phyloP scores from a whole-genome alignment of 257 asterid genomes.

The Phtheirospermum japonicum region DNA sequence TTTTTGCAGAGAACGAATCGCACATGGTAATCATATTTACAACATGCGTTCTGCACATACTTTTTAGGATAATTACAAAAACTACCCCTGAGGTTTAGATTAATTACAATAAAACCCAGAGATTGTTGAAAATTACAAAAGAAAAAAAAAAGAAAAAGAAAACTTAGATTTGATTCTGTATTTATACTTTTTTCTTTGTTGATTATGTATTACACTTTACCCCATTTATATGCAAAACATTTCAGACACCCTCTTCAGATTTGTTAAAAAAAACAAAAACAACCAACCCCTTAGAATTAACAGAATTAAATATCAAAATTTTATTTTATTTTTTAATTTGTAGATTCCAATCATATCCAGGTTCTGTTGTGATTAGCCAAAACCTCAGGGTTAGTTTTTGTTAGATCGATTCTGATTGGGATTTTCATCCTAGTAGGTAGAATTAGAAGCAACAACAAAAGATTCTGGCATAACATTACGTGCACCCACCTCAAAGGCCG shows the following conservation, averaged over 20 bases:
- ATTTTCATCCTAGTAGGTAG: too few relatives aligned
- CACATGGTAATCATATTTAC: constrained; percentile 45
- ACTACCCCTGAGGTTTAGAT: not conserved
- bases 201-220: not conserved
- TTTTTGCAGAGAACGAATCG: constrained; percentile 69
- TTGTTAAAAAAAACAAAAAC: not conserved
- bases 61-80: not conserved
- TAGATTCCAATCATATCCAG: not conserved
- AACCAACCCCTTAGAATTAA: not conserved
- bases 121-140: not conserved
- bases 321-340: too few relatives aligned
- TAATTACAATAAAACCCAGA: not conserved
- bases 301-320: too few relatives aligned
- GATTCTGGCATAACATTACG: constrained; percentile 84
- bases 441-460: too few relatives aligned
- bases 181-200: too few relatives aligned
- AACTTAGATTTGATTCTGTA: not conserved
- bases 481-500: constrained; percentile 91
- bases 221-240: not conserved
- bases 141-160: too few relatives aligned
- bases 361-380: too few relatives aligned
- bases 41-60: not conserved
- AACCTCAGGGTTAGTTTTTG: too few relatives aligned
- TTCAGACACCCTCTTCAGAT: not conserved
- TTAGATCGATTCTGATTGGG: too few relatives aligned